Evolutionary conservation across 192 early-diverging fungal species (phyloP).

Genomic region (Gryganskiella cystojenkinii): DNA sequence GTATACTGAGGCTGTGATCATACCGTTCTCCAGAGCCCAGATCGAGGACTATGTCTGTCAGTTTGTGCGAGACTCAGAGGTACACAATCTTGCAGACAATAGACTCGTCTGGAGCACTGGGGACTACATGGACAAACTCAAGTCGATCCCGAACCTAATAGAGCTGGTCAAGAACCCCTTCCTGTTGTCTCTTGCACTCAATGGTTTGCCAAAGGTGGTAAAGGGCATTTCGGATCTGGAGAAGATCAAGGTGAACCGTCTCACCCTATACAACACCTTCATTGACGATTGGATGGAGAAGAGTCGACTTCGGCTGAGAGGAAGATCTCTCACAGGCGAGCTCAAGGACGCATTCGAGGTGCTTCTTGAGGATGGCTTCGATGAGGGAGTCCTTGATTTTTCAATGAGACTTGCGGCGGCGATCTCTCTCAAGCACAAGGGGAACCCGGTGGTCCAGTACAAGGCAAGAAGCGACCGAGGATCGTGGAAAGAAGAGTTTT

Average conservation of each 20-base stretch:
- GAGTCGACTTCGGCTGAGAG: neutral
- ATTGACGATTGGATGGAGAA: neutral
- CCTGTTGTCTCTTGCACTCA: constrained; percentile 4
- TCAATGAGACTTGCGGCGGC: constrained; percentile 4
- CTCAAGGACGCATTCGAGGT: neutral
- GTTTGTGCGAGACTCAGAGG: constrained; percentile 15
- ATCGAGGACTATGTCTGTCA: constrained; percentile 8
- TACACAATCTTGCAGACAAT: neutral
- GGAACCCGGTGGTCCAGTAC: neutral
- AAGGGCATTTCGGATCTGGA: neutral
- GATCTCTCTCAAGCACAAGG: constrained; percentile 1
- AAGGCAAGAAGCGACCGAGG: neutral
- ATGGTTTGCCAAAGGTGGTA: neutral
- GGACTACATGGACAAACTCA: constrained; percentile 1
- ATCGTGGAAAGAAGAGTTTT: neutral
- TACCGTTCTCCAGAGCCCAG: constrained; percentile 1
- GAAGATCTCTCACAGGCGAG: neutral
- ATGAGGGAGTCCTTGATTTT: neutral
- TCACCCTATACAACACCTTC: constrained; percentile 3
- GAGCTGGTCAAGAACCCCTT: constrained; percentile 15
- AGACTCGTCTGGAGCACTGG: neutral
- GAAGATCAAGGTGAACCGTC: constrained; percentile 1
- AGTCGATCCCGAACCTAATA: constrained; percentile 9
- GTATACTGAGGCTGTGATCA: constrained; percentile 1
- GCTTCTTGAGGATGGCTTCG: constrained; percentile 1